Percentiles rank a stretch among this genome's conserved stretches.
Conservation (phyloP, 2,329 filamentous ascomycete genomes). For the Nigrograna mackinnonii region DNA sequence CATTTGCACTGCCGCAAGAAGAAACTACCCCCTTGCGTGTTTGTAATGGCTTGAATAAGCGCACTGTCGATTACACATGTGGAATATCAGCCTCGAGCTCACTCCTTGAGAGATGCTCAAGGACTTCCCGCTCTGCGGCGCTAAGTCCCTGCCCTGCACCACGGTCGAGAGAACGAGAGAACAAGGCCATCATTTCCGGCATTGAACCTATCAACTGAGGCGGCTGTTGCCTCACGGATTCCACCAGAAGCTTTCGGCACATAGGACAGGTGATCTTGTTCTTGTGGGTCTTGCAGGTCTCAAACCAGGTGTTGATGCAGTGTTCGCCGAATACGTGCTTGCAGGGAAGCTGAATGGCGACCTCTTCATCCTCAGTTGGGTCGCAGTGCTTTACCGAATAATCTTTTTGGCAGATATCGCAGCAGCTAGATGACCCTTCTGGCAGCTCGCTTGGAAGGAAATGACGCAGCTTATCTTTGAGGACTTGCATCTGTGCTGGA, state of each 20-base stretch:
- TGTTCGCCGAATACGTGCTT: conserved; percentile 40
- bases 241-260: conserved; percentile 37
- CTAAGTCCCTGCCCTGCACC: too few species aligned
- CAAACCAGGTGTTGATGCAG: conserved; percentile 39
- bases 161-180: too few species aligned
- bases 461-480: conserved; percentile 30
- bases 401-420: conserved; percentile 42
- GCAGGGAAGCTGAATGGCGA: conserved; percentile 37
- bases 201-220: not conserved
- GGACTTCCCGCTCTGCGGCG: not conserved
- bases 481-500: conserved; percentile 26
- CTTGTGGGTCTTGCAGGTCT: conserved; percentile 38
- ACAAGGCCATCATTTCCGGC: conserved; percentile 4
- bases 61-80: too few species aligned
- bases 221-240: conserved; percentile 9
- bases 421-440: conserved; percentile 23
- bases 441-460: conserved; percentile 28
- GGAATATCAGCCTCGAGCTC: too few species aligned
- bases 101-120: too few species aligned
- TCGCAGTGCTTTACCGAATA: conserved; percentile 29
- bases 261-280: conserved; percentile 43
- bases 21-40: too few species aligned
- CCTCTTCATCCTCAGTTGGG: conserved; percentile 33
- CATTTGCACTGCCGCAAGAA: too few species aligned
- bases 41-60: too few species aligned